These are phyloP conservation scores for Iris macrosiphon DNA, from an alignment of 106 monocot species.

Conservation along the genomic window DNA sequence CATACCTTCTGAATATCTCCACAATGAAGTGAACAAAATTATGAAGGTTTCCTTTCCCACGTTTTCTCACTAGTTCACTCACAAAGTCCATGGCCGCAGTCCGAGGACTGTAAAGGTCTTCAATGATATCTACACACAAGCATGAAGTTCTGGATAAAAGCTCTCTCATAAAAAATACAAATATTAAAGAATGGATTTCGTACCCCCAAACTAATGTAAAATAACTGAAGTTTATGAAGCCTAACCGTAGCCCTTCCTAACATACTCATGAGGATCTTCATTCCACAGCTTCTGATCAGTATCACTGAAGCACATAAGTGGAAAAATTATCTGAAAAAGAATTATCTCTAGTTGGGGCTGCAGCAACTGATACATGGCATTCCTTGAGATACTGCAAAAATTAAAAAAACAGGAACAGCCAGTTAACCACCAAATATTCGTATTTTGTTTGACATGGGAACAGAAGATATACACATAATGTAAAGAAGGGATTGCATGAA, in stretches of 20 bases:
- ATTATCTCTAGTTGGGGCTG: constrained; percentile 76
- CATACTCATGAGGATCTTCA: constrained; percentile 99
- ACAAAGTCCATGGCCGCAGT: constrained; percentile 99
- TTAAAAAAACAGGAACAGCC: background rate
- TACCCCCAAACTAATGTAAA: background rate
- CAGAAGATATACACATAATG: background rate
- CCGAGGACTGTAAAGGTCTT: constrained; percentile 96
- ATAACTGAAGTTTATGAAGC: constrained; percentile 1
- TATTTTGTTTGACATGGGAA: background rate
- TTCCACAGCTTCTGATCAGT: constrained; percentile 85
- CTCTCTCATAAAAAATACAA: background rate
- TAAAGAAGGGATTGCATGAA: no score
- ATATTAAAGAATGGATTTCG: no score
- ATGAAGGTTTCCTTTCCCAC: constrained; percentile 82
- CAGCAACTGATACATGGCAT: constrained; percentile 75
- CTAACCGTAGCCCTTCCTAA: constrained; percentile 97
- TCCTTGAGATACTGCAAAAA: constrained; percentile 76
- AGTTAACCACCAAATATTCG: background rate
- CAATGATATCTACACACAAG: constrained; percentile 75
- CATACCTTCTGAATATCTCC: constrained; percentile 71
- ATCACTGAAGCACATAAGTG: constrained; percentile 96
- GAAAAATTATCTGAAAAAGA: constrained; percentile 96
- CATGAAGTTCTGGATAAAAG: background rate
- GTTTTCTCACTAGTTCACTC: constrained; percentile 93
- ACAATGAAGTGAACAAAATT: constrained; percentile 89